Evolutionary conservation across 2,329 filamentous ascomycete genomes (phyloP).

Genomic region (Parastagonospora avenae): DNA sequence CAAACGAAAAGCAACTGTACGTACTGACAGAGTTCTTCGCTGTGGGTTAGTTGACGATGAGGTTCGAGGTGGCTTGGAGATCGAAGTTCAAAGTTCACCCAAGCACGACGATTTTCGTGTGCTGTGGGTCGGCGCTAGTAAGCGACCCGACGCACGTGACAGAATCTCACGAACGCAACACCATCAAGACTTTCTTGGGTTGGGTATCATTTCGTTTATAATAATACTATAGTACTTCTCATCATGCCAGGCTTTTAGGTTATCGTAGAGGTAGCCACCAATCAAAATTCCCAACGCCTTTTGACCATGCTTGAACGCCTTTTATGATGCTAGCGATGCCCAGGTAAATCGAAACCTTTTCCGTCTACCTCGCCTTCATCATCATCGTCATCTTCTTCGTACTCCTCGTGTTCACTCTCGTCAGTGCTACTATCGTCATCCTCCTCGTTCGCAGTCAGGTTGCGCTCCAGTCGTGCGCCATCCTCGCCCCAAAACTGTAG

Average conservation of each 20-base stretch:
- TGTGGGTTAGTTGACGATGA: slow-evolving; percentile 35
- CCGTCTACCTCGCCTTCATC: slow-evolving; percentile 27
- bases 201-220: slow-evolving; percentile 6
- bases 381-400: slow-evolving; percentile 36
- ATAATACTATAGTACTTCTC: neutral
- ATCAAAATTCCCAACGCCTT: neutral
- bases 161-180: neutral
- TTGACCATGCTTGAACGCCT: slow-evolving; percentile 14
- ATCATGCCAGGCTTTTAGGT: neutral
- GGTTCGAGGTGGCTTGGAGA: slow-evolving; percentile 25
- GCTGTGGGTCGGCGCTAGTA: slow-evolving; percentile 21
- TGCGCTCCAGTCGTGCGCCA: slow-evolving; percentile 28
- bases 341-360: slow-evolving; percentile 40
- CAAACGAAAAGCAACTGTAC: slow-evolving; percentile 10
- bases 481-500: slow-evolving; percentile 43
- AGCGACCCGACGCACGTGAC: slow-evolving; percentile 15
- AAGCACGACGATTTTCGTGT: slow-evolving; percentile 20
- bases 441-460: slow-evolving; percentile 25
- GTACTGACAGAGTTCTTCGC: slow-evolving; percentile 32
- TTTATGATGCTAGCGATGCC: slow-evolving; percentile 30
- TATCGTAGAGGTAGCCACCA: too few relatives aligned
- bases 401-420: slow-evolving; percentile 41
- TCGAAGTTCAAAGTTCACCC: slow-evolving; percentile 21
- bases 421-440: slow-evolving; percentile 43
- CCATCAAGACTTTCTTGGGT: neutral